These are phyloP conservation scores for Xerocomus nothofagi DNA, from an alignment of 1,284 basidiomycete genomes.

Conservation along the genomic window DNA sequence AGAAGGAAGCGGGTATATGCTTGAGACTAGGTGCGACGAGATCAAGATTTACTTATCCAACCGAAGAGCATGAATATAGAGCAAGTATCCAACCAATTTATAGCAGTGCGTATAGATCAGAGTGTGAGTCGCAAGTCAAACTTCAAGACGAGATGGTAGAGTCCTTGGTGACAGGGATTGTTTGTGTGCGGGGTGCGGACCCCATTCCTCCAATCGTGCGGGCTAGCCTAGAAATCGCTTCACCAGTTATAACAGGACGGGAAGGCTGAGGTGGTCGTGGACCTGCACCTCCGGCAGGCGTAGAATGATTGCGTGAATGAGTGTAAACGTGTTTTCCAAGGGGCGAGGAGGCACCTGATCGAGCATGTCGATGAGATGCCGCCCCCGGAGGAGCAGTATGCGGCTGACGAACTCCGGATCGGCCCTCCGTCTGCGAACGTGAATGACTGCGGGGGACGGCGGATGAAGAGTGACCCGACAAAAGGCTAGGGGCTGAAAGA, in stretches of 20 bases:
- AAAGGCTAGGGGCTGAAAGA: slow-evolving; percentile 28
- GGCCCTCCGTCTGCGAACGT: slow-evolving; percentile 55
- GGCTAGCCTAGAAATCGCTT: slow-evolving; percentile 62
- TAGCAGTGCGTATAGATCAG: slow-evolving; percentile 16
- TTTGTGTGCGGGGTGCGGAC: slow-evolving; percentile 27
- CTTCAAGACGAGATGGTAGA: slow-evolving; percentile 28
- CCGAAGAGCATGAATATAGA: slow-evolving; percentile 14
- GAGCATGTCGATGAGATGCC: slow-evolving; percentile 35
- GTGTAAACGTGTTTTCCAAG: slow-evolving; percentile 34
- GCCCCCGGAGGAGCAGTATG: slow-evolving; percentile 28
- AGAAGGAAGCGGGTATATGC: slow-evolving; percentile 29
- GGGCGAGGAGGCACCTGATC: slow-evolving; percentile 42
- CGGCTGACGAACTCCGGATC: slow-evolving; percentile 32
- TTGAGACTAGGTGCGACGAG: slow-evolving; percentile 16
- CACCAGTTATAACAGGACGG: slow-evolving; percentile 68
- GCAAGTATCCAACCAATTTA: slow-evolving; percentile 13
- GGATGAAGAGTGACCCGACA: slow-evolving; percentile 13
- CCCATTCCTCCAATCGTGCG: slow-evolving; percentile 52
- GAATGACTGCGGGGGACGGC: slow-evolving; percentile 36
- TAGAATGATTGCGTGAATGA: slow-evolving; percentile 63
- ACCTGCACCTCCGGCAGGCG: slow-evolving; percentile 42
- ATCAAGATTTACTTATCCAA: slow-evolving; percentile 24
- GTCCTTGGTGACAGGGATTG: slow-evolving; percentile 30
- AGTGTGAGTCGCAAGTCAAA: slow-evolving; percentile 4
- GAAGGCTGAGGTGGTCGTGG: slow-evolving; percentile 45